These are phyloP conservation scores for Solanum aculeatissimum DNA, from an alignment of 305 asterid species.

Conservation along the genomic window DNA sequence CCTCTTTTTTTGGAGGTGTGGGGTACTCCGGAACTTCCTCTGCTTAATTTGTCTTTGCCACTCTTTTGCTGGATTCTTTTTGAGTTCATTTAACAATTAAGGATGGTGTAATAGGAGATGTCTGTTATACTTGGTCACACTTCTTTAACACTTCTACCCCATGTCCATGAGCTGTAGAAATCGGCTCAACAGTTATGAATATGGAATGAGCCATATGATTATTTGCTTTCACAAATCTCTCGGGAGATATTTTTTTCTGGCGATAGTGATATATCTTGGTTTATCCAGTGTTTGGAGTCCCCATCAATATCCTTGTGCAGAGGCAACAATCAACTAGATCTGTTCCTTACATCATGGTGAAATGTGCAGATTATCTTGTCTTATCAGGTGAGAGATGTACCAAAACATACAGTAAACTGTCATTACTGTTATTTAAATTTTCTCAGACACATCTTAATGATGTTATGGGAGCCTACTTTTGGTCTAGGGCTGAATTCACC, in stretches of 20 bases:
- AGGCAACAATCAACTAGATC: conserved; percentile 50
- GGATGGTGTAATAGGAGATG: background rate
- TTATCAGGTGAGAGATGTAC: conserved; percentile 45
- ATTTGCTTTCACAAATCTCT: background rate
- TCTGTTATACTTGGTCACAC: background rate
- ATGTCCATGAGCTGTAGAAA: background rate
- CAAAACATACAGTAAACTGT: background rate
- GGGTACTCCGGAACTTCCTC: background rate
- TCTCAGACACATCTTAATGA: background rate
- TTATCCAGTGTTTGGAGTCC: conserved; percentile 58
- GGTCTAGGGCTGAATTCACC: conserved; percentile 50
- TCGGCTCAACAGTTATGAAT: background rate
- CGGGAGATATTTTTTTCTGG: background rate
- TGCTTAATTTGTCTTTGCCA: background rate
- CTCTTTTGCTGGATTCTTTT: background rate
- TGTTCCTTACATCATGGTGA: conserved; percentile 54
- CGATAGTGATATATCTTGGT: background rate
- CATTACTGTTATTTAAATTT: background rate
- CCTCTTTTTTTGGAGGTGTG: background rate
- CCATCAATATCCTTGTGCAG: conserved; percentile 59
- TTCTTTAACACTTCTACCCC: background rate
- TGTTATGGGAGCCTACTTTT: conserved; percentile 1
- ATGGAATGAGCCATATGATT: background rate
- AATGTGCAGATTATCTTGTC: conserved; percentile 64
- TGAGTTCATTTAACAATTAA: background rate